Conservation (phyloP, 2,329 filamentous ascomycete genomes). For the Raffaelea ambrosiae region DNA sequence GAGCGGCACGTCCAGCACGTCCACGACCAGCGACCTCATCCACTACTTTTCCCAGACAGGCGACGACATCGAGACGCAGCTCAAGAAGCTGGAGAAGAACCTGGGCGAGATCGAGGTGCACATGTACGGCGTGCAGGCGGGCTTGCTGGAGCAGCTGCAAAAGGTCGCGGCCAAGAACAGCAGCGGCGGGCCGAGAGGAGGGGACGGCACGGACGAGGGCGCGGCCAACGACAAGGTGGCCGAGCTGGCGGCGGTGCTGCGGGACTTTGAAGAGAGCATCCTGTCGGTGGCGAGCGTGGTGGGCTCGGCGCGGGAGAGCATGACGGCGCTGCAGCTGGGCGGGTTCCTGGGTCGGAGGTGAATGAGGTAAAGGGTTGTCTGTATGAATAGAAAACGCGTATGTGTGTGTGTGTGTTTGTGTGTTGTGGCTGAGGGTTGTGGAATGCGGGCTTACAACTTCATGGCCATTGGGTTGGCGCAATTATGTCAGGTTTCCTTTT, state of each 20-base stretch:
- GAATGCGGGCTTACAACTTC: no score
- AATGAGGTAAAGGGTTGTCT: slow-evolving; percentile 2
- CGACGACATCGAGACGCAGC: slow-evolving; percentile 51
- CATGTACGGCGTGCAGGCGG: slow-evolving; percentile 53
- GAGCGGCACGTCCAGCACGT: slow-evolving; percentile 36
- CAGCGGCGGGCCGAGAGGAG: slow-evolving; percentile 8
- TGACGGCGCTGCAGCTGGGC: slow-evolving; percentile 49
- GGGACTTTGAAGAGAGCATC: slow-evolving; percentile 58
- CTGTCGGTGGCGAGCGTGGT: slow-evolving; percentile 54
- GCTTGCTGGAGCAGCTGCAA: slow-evolving; percentile 51
- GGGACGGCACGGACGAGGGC: slow-evolving; percentile 22
- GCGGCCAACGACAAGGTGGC: slow-evolving; percentile 34
- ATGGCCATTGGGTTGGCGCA: no score
- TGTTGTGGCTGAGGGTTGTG: no score
- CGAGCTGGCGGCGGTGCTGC: slow-evolving; percentile 49
- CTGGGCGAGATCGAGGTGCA: slow-evolving; percentile 58
- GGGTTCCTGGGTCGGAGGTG: slow-evolving; percentile 28
- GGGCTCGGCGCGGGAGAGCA: slow-evolving; percentile 49
- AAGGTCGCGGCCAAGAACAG: slow-evolving; percentile 23
- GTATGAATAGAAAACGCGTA: no score
- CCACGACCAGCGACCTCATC: slow-evolving; percentile 53
- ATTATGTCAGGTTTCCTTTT: no score
- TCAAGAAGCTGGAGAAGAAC: slow-evolving; percentile 48
- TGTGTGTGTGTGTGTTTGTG: no score
- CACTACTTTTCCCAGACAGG: slow-evolving; percentile 55